Evolutionary conservation across 768 basidiomycete genomes (phyloP).

Genomic region (Gymnopilus junonius): DNA sequence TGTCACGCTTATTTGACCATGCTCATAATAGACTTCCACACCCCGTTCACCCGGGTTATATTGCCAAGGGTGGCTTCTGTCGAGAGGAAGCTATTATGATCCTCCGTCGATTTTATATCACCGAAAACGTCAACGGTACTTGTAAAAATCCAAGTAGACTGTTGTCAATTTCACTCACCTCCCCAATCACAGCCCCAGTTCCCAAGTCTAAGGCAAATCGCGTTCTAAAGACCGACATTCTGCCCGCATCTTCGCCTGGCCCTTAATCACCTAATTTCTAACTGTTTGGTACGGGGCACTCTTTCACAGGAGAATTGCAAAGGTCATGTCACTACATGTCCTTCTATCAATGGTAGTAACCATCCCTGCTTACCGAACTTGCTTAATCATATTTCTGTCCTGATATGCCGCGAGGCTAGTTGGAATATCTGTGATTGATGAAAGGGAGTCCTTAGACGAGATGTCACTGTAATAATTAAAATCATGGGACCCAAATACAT

Average conservation of each 20-base stretch:
- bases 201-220: slow-evolving; percentile 90
- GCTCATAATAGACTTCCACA: slow-evolving; percentile 63
- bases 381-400: neutral
- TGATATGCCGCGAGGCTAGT: neutral
- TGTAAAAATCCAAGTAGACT: slow-evolving; percentile 5
- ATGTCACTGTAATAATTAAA: neutral
- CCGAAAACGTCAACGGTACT: slow-evolving; percentile 89
- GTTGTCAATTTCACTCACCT: slow-evolving; percentile 16
- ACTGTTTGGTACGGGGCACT: neutral
- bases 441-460: neutral
- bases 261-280: neutral
- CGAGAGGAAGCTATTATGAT: slow-evolving; percentile 89
- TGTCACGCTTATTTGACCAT: neutral
- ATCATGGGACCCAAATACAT: neutral
- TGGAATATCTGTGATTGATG: neutral
- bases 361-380: neutral
- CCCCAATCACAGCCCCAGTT: slow-evolving; percentile 66
- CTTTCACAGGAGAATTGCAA: neutral
- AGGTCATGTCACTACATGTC: neutral
- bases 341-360: neutral
- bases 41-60: slow-evolving; percentile 75
- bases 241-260: slow-evolving; percentile 19
- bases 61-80: slow-evolving; percentile 74
- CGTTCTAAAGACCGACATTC: slow-evolving; percentile 83
- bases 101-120: slow-evolving; percentile 87